These are phyloP conservation scores for Trypanosomatidae sp. DNA, from an alignment of 208 protist species.

Conservation along the genomic window DNA sequence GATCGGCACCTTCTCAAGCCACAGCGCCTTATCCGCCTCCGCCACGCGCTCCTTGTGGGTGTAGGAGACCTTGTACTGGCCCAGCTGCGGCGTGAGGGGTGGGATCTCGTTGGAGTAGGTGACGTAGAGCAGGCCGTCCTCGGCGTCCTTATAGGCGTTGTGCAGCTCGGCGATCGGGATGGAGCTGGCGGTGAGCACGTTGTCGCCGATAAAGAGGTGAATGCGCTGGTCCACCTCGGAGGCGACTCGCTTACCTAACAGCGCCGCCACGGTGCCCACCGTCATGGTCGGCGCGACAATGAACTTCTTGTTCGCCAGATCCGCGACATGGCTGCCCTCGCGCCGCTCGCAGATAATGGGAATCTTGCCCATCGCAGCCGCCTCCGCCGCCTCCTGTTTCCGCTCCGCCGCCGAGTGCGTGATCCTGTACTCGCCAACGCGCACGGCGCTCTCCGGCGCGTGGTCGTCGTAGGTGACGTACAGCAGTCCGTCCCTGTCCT, in stretches of 20 bases:
- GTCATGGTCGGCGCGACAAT: slow-evolving; percentile 23
- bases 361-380: too few relatives aligned
- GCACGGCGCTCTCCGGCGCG: too few relatives aligned
- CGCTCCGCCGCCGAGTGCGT: too few relatives aligned
- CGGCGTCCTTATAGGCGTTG: slow-evolving; percentile 75
- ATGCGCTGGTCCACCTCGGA: slow-evolving; percentile 20
- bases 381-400: too few relatives aligned
- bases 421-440: too few relatives aligned
- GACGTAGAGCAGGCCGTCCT: slow-evolving; percentile 87
- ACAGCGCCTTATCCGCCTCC: slow-evolving; percentile 48
- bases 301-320: slow-evolving; percentile 29
- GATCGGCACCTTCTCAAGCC: slow-evolving; percentile 82
- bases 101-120: slow-evolving; percentile 75
- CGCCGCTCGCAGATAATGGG: too few relatives aligned
- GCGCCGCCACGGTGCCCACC: slow-evolving; percentile 19
- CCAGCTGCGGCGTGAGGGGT: slow-evolving; percentile 14
- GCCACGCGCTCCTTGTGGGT: slow-evolving; percentile 45
- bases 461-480: too few relatives aligned
- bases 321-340: too few relatives aligned
- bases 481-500: too few relatives aligned
- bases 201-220: slow-evolving; percentile 28
- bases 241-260: slow-evolving; percentile 24
- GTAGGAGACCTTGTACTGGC: slow-evolving; percentile 40
- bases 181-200: slow-evolving; percentile 31
- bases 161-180: slow-evolving; percentile 52